phyloP scores from a whole-genome alignment of 345 rosid species.

The Fremontodendron californicum region DNA sequence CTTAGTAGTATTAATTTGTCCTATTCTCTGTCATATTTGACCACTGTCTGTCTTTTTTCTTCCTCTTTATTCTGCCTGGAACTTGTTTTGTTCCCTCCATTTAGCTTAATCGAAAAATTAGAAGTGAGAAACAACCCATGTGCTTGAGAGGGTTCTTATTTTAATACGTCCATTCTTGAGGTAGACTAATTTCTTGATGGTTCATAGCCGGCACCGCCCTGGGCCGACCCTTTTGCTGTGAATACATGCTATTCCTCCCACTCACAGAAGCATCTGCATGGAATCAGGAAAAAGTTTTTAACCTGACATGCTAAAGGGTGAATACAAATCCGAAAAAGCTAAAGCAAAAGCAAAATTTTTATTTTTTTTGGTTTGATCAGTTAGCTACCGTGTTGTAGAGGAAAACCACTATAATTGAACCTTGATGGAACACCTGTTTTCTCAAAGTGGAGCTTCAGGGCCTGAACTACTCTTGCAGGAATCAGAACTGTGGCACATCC shows the following conservation, averaged over 20 bases:
- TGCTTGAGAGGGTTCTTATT: background rate
- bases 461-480: conserved; percentile 84
- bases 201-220: conserved; percentile 36
- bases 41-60: background rate
- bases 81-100: background rate
- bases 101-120: background rate
- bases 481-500: conserved; percentile 74
- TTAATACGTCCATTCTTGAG: conserved; percentile 83
- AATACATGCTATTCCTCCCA: conserved; percentile 22
- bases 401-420: conserved; percentile 29
- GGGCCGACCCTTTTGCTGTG: conserved; percentile 34
- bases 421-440: conserved; percentile 54
- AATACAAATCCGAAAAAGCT: background rate
- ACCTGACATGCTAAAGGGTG: background rate
- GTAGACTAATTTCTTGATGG: conserved; percentile 50
- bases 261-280: conserved; percentile 33
- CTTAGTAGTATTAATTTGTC: background rate
- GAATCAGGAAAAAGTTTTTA: background rate
- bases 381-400: conserved; percentile 43
- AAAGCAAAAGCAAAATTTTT: no score
- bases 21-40: conserved; percentile 3
- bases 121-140: background rate
- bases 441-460: conserved; percentile 69
- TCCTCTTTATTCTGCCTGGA: background rate
- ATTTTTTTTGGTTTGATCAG: background rate